Percentiles rank a stretch among this genome's conserved stretches.
These are phyloP conservation scores for Polyporus arcularius DNA, from an alignment of 768 basidiomycete genomes.

Conservation along the genomic window DNA sequence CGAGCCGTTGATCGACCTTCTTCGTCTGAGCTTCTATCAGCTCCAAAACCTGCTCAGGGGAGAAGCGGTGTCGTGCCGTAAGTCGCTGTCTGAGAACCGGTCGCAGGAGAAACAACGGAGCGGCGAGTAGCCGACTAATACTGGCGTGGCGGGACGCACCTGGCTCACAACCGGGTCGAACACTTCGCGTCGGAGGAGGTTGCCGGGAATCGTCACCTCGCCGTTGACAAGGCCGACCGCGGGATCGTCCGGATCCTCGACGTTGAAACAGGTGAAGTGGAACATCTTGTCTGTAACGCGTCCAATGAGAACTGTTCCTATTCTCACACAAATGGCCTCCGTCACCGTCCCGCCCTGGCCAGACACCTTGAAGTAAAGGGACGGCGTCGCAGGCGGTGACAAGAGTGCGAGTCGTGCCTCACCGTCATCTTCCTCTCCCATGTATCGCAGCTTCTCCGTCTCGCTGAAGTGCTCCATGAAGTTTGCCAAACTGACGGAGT, in stretches of 20 bases:
- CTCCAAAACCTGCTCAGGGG: slow-evolving; percentile 58
- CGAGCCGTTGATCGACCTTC: slow-evolving; percentile 67
- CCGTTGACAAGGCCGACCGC: slow-evolving; percentile 81
- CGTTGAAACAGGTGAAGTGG: slow-evolving; percentile 90
- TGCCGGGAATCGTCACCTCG: slow-evolving; percentile 81
- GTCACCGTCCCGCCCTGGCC: not conserved
- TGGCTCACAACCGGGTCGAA: slow-evolving; percentile 87
- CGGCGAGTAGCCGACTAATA: slow-evolving; percentile 14
- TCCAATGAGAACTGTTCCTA: not conserved
- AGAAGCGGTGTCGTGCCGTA: slow-evolving; percentile 20
- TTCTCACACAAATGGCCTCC: not conserved
- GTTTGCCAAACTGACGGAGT: slow-evolving; percentile 77
- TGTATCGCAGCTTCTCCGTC: slow-evolving; percentile 81
- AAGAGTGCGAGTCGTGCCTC: slow-evolving; percentile 22
- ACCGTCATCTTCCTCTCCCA: slow-evolving; percentile 77
- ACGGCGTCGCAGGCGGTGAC: slow-evolving; percentile 1
- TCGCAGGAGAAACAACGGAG: not conserved
- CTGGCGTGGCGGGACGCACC: slow-evolving; percentile 40
- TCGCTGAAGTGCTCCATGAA: slow-evolving; percentile 91
- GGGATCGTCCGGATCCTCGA: slow-evolving; percentile 79
- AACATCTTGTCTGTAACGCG: slow-evolving; percentile 69
- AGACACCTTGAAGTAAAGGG: slow-evolving; percentile 1
- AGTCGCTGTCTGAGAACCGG: not conserved
- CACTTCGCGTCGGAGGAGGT: slow-evolving; percentile 75
- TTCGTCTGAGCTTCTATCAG: slow-evolving; percentile 77